phyloP scores from a whole-genome alignment of 768 basidiomycete species.

The Leccinum rimulosum region DNA sequence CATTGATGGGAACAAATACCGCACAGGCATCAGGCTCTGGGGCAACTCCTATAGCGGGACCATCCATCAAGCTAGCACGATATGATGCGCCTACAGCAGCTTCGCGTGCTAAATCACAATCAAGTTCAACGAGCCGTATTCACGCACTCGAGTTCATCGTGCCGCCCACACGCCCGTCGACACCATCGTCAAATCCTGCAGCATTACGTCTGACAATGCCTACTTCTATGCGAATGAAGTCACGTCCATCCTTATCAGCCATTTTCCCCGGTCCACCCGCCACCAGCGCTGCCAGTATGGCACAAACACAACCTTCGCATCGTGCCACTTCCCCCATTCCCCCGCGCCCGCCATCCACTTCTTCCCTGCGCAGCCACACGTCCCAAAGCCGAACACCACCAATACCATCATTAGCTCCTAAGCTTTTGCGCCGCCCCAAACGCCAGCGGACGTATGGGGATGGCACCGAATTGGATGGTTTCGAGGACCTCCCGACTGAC shows the following conservation, averaged over 20 bases:
- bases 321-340: constrained; percentile 61
- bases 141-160: constrained; percentile 59
- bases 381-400: constrained; percentile 25
- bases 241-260: constrained; percentile 71
- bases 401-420: constrained; percentile 51
- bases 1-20: constrained; percentile 60
- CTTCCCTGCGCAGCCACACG: constrained; percentile 42
- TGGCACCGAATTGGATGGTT: constrained; percentile 84
- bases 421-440: constrained; percentile 74
- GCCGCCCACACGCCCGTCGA: constrained; percentile 76
- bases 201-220: constrained; percentile 87
- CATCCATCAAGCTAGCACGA: constrained; percentile 43
- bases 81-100: constrained; percentile 82
- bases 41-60: constrained; percentile 30
- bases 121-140: constrained; percentile 61
- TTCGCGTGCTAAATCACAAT: constrained; percentile 72
- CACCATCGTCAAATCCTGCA: constrained; percentile 73
- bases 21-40: constrained; percentile 57
- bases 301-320: constrained; percentile 34
- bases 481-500: constrained; percentile 87
- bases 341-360: constrained; percentile 56
- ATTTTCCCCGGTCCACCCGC: constrained; percentile 57
- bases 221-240: constrained; percentile 71
- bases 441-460: constrained; percentile 76
- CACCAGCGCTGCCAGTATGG: constrained; percentile 20